phyloP scores from a whole-genome alignment of 1,139 yeast genomes.

The Debaryomyces fabryi region DNA sequence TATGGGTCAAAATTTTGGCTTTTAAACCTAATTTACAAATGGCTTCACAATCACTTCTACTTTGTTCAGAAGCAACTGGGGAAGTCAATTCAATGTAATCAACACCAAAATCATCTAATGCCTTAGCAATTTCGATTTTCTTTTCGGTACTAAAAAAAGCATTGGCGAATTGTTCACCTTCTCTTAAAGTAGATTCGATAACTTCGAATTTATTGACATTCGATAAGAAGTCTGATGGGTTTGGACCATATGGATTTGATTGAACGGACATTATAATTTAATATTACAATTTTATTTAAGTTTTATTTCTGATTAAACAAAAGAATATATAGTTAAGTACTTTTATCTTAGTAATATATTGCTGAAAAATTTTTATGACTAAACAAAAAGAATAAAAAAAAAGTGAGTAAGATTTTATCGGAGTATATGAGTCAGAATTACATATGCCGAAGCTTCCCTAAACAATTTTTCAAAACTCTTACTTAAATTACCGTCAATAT shows the following conservation, averaged over 20 bases:
- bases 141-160: slow-evolving; percentile 94
- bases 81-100: slow-evolving; percentile 97
- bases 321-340: background rate
- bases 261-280: slow-evolving; percentile 14
- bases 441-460: background rate
- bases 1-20: slow-evolving; percentile 90
- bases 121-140: slow-evolving; percentile 97
- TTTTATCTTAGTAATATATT: slow-evolving; percentile 1
- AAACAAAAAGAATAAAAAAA: background rate
- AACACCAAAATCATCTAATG: slow-evolving; percentile 95
- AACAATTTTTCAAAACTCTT: background rate
- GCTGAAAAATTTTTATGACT: slow-evolving; percentile 11
- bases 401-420: slow-evolving; percentile 4
- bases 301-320: background rate
- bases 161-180: slow-evolving; percentile 98
- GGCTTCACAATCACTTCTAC: slow-evolving; percentile 93
- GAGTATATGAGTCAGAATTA: slow-evolving; percentile 4
- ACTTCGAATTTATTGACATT: slow-evolving; percentile 88
- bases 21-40: slow-evolving; percentile 95
- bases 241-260: slow-evolving; percentile 88
- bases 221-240: slow-evolving; percentile 89
- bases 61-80: slow-evolving; percentile 96
- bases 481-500: background rate
- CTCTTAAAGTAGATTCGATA: slow-evolving; percentile 94
- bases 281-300: background rate